Conservation (phyloP, 495 filamentous ascomycete species). For the Neurospora sp. region DNA sequence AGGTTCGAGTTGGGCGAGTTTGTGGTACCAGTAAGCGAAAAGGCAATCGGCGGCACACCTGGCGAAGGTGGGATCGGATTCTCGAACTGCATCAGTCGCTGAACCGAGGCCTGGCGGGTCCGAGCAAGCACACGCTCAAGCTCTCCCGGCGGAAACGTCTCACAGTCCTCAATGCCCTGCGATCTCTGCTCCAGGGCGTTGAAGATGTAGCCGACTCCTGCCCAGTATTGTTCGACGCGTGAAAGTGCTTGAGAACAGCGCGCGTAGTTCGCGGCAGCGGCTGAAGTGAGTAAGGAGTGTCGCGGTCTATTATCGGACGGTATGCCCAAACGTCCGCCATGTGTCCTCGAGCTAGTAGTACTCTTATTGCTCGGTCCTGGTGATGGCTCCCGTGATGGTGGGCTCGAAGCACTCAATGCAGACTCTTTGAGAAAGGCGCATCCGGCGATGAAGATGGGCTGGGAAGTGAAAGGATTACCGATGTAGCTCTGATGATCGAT, state of each 20-base stretch:
- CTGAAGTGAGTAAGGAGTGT: constrained; percentile 62
- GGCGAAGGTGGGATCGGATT: constrained; percentile 23
- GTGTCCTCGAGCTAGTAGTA: background rate
- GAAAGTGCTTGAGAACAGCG: constrained; percentile 71
- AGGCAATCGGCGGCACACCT: constrained; percentile 51
- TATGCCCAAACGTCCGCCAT: background rate
- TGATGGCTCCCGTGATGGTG: constrained; percentile 42
- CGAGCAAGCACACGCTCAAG: constrained; percentile 71
- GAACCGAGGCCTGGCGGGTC: constrained; percentile 36
- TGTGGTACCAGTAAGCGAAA: constrained; percentile 70
- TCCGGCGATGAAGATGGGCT: constrained; percentile 83
- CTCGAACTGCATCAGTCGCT: constrained; percentile 20
- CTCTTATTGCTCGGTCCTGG: constrained; percentile 23
- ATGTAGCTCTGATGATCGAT: constrained; percentile 72
- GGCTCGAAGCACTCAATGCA: constrained; percentile 46
- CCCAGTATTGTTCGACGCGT: constrained; percentile 70
- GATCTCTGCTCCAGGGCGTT: constrained; percentile 80
- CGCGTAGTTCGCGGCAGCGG: constrained; percentile 71
- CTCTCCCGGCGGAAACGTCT: constrained; percentile 69
- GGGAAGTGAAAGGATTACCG: constrained; percentile 78
- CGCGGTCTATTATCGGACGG: constrained; percentile 45
- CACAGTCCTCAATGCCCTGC: constrained; percentile 71
- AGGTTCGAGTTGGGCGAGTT: constrained; percentile 73
- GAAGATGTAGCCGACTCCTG: constrained; percentile 75
- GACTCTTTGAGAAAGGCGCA: constrained; percentile 81